These are phyloP conservation scores for Mucor lusitanicus DNA, from an alignment of 371 early-diverging fungal genomes.

Conservation along the genomic window DNA sequence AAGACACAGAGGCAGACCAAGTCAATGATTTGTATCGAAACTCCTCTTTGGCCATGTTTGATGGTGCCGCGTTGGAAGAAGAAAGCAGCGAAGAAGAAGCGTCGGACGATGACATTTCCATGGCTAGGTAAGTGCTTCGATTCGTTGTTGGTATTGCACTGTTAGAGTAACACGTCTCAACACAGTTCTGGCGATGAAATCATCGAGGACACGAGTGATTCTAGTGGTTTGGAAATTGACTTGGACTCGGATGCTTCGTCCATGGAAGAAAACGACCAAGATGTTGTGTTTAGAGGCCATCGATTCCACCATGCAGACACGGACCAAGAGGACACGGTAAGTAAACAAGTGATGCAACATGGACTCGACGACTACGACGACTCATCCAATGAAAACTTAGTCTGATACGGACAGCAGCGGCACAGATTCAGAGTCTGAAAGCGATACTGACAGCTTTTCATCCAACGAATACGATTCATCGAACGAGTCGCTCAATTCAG, in stretches of 20 bases:
- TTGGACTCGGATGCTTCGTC: constrained; percentile 20
- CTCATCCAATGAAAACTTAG: neutral
- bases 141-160: too few species aligned
- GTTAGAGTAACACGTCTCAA: neutral
- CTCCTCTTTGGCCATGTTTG: constrained; percentile 29
- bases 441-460: neutral
- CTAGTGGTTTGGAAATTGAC: constrained; percentile 12
- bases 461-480: constrained; percentile 15
- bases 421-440: constrained; percentile 1
- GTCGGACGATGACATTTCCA: constrained; percentile 28
- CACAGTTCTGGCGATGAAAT: constrained; percentile 18
- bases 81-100: constrained; percentile 8
- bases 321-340: constrained; percentile 19
- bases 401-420: neutral
- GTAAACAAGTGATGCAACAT: neutral
- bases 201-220: constrained; percentile 1
- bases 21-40: constrained; percentile 24
- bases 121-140: constrained; percentile 24
- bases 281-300: constrained; percentile 18
- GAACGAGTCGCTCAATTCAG: constrained; percentile 15
- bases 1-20: constrained; percentile 26
- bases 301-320: constrained; percentile 25
- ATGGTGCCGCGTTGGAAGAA: constrained; percentile 26
- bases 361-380: neutral
- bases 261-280: constrained; percentile 27